phyloP scores from a whole-genome alignment of 768 basidiomycete genomes.

The Lentinula boryana region DNA sequence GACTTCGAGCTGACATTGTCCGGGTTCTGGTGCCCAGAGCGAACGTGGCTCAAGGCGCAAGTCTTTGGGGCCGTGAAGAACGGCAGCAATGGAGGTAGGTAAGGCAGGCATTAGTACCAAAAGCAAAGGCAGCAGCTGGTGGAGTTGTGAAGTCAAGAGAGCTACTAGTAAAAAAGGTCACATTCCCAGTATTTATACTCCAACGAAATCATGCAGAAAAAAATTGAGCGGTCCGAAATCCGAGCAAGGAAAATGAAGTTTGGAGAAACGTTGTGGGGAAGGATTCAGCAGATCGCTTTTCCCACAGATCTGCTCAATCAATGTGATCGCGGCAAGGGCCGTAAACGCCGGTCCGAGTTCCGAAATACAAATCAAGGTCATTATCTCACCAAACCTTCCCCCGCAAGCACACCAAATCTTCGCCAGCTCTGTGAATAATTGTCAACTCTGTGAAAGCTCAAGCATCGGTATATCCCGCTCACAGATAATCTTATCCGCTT shows the following conservation, averaged over 20 bases:
- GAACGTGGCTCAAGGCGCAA: slow-evolving; percentile 73
- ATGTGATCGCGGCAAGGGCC: background rate
- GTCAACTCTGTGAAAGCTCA: too few species aligned
- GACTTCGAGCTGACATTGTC: slow-evolving; percentile 77
- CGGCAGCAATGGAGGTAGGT: slow-evolving; percentile 60
- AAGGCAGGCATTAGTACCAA: slow-evolving; percentile 23
- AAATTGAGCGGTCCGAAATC: background rate
- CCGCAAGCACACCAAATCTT: background rate
- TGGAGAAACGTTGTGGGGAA: slow-evolving; percentile 3
- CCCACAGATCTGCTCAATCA: background rate
- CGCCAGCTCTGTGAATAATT: background rate
- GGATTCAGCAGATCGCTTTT: background rate
- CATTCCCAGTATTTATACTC: slow-evolving; percentile 13
- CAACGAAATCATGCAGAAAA: background rate
- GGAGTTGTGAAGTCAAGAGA: slow-evolving; percentile 11
- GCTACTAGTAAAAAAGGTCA: slow-evolving; percentile 12
- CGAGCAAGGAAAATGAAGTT: background rate
- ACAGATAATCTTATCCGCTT: background rate
- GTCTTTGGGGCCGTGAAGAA: slow-evolving; percentile 81
- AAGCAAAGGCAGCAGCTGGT: slow-evolving; percentile 19
- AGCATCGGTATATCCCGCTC: background rate
- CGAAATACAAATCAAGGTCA: background rate
- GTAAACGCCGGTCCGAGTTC: background rate
- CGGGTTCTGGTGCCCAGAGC: slow-evolving; percentile 62
- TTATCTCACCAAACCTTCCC: background rate